phyloP scores from a whole-genome alignment of 2,329 filamentous ascomycete genomes.

The Aspergillus vadensis region DNA sequence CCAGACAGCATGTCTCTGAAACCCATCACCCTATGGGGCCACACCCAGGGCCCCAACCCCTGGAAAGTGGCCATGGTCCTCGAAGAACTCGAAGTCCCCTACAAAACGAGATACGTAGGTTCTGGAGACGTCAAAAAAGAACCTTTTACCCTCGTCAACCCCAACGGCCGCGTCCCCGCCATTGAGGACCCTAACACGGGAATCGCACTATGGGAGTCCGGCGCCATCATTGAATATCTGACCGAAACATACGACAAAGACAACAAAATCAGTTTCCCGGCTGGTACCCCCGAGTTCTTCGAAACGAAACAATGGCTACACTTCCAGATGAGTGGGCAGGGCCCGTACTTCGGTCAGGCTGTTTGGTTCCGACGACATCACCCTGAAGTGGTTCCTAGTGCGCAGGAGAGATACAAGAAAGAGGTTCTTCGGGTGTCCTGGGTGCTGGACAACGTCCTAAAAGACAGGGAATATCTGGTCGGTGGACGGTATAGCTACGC shows the following conservation, averaged over 20 bases:
- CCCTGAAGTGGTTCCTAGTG: slow-evolving; percentile 46
- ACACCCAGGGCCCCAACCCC: slow-evolving; percentile 31
- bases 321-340: slow-evolving; percentile 51
- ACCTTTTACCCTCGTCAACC: slow-evolving; percentile 32
- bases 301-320: slow-evolving; percentile 49
- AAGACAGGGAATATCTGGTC: slow-evolving; percentile 43
- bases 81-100: slow-evolving; percentile 36
- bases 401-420: slow-evolving; percentile 47
- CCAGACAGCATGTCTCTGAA: slow-evolving; percentile 21
- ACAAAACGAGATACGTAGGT: slow-evolving; percentile 24
- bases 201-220: slow-evolving; percentile 49
- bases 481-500: slow-evolving; percentile 48
- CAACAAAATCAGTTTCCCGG: slow-evolving; percentile 39
- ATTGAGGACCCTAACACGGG: slow-evolving; percentile 41
- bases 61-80: slow-evolving; percentile 36
- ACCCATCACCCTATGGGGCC: slow-evolving; percentile 21
- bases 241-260: slow-evolving; percentile 49
- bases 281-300: slow-evolving; percentile 38
- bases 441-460: slow-evolving; percentile 47
- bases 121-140: slow-evolving; percentile 32
- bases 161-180: slow-evolving; percentile 39
- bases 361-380: slow-evolving; percentile 48
- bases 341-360: slow-evolving; percentile 53
- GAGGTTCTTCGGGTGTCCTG: slow-evolving; percentile 49
- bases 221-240: slow-evolving; percentile 49